These are phyloP conservation scores for Termitomyces titanicus DNA, from an alignment of 768 basidiomycete species.

Conservation along the genomic window DNA sequence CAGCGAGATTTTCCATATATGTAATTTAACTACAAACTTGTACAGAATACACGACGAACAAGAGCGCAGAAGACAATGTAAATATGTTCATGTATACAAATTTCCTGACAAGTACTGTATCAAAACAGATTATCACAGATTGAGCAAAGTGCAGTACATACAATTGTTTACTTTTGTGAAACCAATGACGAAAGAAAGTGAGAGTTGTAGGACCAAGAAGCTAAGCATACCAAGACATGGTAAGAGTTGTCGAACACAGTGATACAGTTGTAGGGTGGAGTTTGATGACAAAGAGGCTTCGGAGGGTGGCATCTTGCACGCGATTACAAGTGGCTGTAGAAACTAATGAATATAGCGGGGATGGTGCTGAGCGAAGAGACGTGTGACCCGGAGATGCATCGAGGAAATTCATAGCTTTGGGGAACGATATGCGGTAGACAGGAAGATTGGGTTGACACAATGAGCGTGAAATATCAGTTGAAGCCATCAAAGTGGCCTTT, in stretches of 20 bases:
- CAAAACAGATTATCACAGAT: neutral
- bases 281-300: neutral
- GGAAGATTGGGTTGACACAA: constrained; percentile 7
- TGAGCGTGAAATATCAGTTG: constrained; percentile 42
- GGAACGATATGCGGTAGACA: constrained; percentile 1
- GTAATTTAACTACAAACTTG: constrained; percentile 5
- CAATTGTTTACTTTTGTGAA: neutral
- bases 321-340: constrained; percentile 13
- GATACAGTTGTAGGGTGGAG: constrained; percentile 3
- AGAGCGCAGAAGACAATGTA: neutral
- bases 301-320: neutral
- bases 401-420: constrained; percentile 10
- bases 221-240: constrained; percentile 1
- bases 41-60: constrained; percentile 6
- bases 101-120: neutral
- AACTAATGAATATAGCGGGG: constrained; percentile 34
- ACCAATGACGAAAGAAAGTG: constrained; percentile 1
- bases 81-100: neutral
- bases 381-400: neutral
- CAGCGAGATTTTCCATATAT: neutral
- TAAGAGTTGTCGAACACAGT: neutral
- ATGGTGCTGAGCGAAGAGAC: constrained; percentile 25
- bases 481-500: constrained; percentile 92
- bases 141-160: neutral
- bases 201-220: constrained; percentile 1